A percentile compares a stretch with the other conserved stretches of the same genome.
These are phyloP conservation scores for Mucor circinelloides DNA, from an alignment of 371 early-diverging fungal genomes.

Conservation along the genomic window DNA sequence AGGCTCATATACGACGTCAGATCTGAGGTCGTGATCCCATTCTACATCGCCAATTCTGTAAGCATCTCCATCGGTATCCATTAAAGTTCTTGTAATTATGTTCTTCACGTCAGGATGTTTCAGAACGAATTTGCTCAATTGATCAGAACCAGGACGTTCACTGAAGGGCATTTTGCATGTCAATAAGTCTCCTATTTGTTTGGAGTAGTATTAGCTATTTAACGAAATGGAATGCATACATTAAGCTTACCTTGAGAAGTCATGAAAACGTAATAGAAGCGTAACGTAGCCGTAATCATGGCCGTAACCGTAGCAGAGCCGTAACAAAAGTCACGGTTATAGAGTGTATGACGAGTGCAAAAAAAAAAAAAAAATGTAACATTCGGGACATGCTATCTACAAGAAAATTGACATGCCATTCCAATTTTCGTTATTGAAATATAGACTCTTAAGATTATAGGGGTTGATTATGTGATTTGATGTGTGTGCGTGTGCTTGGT, in stretches of 20 bases:
- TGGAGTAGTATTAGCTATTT: slow-evolving; percentile 15
- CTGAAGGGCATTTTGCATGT: slow-evolving; percentile 15
- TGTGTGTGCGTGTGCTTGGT: not conserved
- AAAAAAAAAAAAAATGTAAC: slow-evolving; percentile 5
- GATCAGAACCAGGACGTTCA: slow-evolving; percentile 15
- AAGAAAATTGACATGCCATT: not conserved
- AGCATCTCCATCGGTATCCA: slow-evolving; percentile 16
- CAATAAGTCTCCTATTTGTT: slow-evolving; percentile 17
- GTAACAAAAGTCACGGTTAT: too few relatives aligned
- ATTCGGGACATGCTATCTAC: not conserved
- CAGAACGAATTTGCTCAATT: slow-evolving; percentile 20
- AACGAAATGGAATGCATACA: slow-evolving; percentile 16
- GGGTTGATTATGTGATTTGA: not conserved
- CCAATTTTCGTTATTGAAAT: not conserved
- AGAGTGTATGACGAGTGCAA: too few relatives aligned
- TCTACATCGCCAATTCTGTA: slow-evolving; percentile 19
- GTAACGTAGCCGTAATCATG: too few relatives aligned
- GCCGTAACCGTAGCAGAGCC: not conserved
- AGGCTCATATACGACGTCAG: slow-evolving; percentile 14
- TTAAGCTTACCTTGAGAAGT: slow-evolving; percentile 20
- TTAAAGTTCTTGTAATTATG: slow-evolving; percentile 11
- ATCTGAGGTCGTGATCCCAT: slow-evolving; percentile 16
- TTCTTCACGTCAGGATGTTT: slow-evolving; percentile 23
- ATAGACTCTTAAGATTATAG: not conserved
- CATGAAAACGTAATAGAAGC: slow-evolving; percentile 14